These are phyloP conservation scores for Verticillium zaregamsianum DNA, from an alignment of 2,329 filamentous ascomycete species.

Conservation along the genomic window DNA sequence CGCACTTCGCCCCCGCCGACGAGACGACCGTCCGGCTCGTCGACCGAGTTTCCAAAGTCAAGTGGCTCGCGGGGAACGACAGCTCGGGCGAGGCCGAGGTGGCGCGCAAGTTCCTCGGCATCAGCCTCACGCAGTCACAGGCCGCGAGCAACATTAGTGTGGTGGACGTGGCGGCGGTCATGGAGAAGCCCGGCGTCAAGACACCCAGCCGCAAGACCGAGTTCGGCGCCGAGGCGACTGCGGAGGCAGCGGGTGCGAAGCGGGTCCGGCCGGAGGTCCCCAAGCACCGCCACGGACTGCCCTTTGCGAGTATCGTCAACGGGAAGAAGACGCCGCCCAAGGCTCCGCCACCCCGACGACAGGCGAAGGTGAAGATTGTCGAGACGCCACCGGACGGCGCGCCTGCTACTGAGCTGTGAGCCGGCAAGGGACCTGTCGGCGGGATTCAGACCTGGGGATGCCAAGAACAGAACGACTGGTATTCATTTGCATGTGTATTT, in stretches of 20 bases:
- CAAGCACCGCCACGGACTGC: constrained; percentile 50
- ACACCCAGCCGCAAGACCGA: constrained; percentile 63
- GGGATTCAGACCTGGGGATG: neutral
- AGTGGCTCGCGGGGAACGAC: constrained; percentile 55
- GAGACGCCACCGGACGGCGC: neutral
- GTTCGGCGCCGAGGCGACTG: constrained; percentile 16
- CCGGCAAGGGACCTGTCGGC: neutral
- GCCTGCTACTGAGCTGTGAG: neutral
- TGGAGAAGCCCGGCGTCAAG: constrained; percentile 76
- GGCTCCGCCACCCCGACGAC: constrained; percentile 41
- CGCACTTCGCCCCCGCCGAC: constrained; percentile 76
- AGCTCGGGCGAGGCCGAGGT: constrained; percentile 40
- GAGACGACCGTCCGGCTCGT: constrained; percentile 76
- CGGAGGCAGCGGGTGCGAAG: constrained; percentile 28
- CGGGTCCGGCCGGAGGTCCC: constrained; percentile 51
- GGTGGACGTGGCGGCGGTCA: constrained; percentile 72
- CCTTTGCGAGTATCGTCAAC: constrained; percentile 29
- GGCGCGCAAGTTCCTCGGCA: constrained; percentile 61
- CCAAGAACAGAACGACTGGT: neutral
- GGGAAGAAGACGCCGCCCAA: constrained; percentile 41
- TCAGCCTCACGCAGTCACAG: constrained; percentile 62
- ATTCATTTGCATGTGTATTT: neutral
- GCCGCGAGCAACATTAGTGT: constrained; percentile 73
- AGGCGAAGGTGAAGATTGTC: constrained; percentile 28
- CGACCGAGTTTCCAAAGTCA: constrained; percentile 67